Percentiles rank a stretch among this genome's conserved stretches.
Evolutionary conservation across 805 yeast genomes (phyloP).

Genomic region (Cyberlindnera japonica): DNA sequence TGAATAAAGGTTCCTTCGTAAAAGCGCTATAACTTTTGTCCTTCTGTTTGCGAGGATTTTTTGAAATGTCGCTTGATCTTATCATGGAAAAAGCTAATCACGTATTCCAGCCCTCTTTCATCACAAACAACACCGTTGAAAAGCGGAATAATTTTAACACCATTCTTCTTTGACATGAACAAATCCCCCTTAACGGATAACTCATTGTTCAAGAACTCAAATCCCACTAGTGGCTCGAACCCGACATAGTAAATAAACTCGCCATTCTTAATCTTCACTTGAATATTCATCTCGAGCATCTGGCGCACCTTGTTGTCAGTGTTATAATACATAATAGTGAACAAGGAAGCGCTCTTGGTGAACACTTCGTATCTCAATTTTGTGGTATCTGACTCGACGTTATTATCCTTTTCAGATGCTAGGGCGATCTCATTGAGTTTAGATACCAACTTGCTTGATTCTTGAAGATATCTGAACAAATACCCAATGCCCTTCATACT

Average conservation of each 20-base stretch:
- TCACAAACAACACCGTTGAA: conserved; percentile 17
- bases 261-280: conserved; percentile 10
- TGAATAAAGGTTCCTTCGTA: too few relatives aligned
- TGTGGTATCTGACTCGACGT: background rate
- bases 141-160: conserved; percentile 12
- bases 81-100: conserved; percentile 17
- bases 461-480: conserved; percentile 21
- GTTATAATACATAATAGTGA: conserved; percentile 20
- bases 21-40: background rate
- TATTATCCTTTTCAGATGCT: conserved; percentile 5
- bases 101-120: conserved; percentile 10
- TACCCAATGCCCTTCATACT: conserved; percentile 21
- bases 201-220: conserved; percentile 9
- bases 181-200: conserved; percentile 9
- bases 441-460: conserved; percentile 18
- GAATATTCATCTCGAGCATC: conserved; percentile 14
- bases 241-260: conserved; percentile 10
- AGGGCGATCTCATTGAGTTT: conserved; percentile 17
- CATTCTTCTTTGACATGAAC: conserved; percentile 5
- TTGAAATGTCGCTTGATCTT: conserved; percentile 6
- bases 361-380: conserved; percentile 20
- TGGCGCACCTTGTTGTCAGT: conserved; percentile 3
- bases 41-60: background rate
- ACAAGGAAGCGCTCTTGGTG: conserved; percentile 19
- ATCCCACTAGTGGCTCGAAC: conserved; percentile 2